Evolutionary conservation across 352 stramenopile species (phyloP), one percentile per base, ranked within the genome.

Genomic region (Phytophthora megakarya): DNA sequence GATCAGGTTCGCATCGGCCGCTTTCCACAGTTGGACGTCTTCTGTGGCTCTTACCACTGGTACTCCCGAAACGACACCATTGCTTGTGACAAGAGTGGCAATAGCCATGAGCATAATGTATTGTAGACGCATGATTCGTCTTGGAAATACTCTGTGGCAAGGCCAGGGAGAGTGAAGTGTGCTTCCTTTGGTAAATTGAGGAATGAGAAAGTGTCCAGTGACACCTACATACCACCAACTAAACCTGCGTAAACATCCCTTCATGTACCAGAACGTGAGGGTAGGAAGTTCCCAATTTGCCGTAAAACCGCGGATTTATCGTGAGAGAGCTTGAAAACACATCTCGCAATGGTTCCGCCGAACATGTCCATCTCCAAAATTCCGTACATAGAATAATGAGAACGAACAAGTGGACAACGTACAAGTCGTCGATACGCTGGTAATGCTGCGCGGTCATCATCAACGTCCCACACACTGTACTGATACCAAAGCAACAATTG

Each of bases 61-160:
- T 32, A 32, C 26, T n/a, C n/a, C n/a, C 32, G 38, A 37, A 11
- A 40, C 22, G 37, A 23, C 42, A n/a, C 21, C 40, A 39, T 35
- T 61, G 32, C 18, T 55, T 19, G 61, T 26, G 15, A 33, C 30
- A 19, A 65, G 18, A 49, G n/a, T 48, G 4, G 45, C 30, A 3
- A 59, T 16, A 19, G 28, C 38, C 23, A 60, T 22, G 23, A 65
- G 11, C 5, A 69, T 15, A 2, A 54, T 11, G 30, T 26, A 69
- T 10, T 43, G 61, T 5, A 69, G 38, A 2, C 33, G 43, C 61
- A 69, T 69, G 11, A 21, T 25, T 25, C 18, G 11, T 10, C 16
- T 21, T 51, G 43, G 5, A 55, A 25, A n/a, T 53, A 53, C 26
- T 53, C n/a, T 22, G 9, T 48, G 26, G 25, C 10, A 13, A 13